These are phyloP conservation scores for Pyricularia grisea DNA, from an alignment of 2,329 filamentous ascomycete genomes.

Conservation along the genomic window DNA sequence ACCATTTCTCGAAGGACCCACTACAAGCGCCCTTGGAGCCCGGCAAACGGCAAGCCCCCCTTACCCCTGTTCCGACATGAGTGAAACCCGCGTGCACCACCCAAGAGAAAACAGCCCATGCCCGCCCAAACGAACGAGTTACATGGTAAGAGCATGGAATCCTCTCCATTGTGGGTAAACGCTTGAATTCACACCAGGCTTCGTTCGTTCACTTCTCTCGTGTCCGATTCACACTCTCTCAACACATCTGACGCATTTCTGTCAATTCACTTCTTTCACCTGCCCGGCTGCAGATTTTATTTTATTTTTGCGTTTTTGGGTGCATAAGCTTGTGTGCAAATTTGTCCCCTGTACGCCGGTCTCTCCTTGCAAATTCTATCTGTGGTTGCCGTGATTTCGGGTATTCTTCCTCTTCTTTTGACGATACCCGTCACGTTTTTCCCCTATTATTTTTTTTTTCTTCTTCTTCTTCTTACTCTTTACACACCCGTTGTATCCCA, in stretches of 20 bases:
- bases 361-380: background rate
- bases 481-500: background rate
- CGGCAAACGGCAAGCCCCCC: background rate
- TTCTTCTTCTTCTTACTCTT: background rate
- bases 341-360: background rate
- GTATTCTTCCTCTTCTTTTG: background rate
- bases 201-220: background rate
- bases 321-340: background rate
- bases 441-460: background rate
- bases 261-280: background rate
- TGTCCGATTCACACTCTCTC: background rate
- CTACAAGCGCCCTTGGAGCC: background rate
- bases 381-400: background rate
- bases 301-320: background rate
- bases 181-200: background rate
- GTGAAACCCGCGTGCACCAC: background rate
- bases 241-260: background rate
- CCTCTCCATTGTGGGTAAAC: background rate
- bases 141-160: background rate
- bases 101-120: background rate
- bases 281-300: background rate
- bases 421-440: background rate
- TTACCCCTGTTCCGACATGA: background rate
- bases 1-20: background rate
- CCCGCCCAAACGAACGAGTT: background rate